phyloP scores from a whole-genome alignment of 257 asterid species.

The Solanum bulbocastanum region DNA sequence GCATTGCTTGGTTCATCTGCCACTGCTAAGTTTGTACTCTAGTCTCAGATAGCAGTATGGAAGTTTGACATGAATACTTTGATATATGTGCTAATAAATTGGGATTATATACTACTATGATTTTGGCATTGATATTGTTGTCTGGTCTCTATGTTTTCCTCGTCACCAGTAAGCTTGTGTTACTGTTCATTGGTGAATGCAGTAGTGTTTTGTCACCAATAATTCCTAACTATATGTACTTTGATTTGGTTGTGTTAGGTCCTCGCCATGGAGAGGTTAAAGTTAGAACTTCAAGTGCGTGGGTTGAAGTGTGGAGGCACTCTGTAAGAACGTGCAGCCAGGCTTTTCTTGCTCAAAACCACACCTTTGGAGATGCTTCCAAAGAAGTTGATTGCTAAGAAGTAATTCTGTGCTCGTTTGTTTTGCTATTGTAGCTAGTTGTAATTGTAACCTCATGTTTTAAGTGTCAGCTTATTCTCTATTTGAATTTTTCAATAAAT shows the following conservation, averaged over 20 bases:
- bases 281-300: constrained; percentile 62
- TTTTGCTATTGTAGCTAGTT: neutral
- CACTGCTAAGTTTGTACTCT: neutral
- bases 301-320: constrained; percentile 88
- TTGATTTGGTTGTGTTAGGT: constrained; percentile 20
- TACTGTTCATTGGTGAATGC: neutral
- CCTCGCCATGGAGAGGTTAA: constrained; percentile 73
- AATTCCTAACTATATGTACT: neutral
- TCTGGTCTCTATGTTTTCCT: neutral
- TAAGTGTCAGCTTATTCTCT: neutral
- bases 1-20: neutral
- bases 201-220: neutral
- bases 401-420: constrained; percentile 20
- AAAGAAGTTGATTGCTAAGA: constrained; percentile 79
- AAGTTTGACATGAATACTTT: neutral
- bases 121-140: neutral
- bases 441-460: neutral
- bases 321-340: constrained; percentile 74
- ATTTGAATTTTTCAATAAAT: neutral
- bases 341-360: constrained; percentile 47
- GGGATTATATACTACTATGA: neutral
- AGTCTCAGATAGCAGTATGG: neutral
- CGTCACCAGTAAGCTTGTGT: neutral
- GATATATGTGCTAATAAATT: neutral
- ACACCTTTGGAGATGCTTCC: constrained; percentile 67